Base-by-base conservation (phyloP, 805 yeast species). In the Candida piceae region DNA sequence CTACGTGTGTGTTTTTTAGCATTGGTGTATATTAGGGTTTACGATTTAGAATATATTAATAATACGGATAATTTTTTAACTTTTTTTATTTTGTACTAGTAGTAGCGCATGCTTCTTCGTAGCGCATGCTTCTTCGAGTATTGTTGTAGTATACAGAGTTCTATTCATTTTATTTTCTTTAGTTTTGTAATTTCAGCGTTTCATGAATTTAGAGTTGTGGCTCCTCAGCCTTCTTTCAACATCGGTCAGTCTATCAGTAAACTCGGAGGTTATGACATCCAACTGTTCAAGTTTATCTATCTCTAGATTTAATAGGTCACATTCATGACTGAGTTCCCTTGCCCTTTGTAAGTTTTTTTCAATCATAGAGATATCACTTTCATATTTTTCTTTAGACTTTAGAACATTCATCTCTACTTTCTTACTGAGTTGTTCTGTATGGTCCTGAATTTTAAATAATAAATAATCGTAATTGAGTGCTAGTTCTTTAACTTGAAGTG, bases 391-490 rank as follows among this genome's bases (percentile, higher is more conserved):
- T 34, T 55, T 54, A 9, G 52, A 47, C 5, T 48, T 46, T 6
- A 48, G 32, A 2, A 62, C 55, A 31, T 53, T 53, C 6, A 44
- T 32, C 13, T 48, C 54, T 2, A 62, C 55, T 30, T 49, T 47
- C 25, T 57, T 55, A 10, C 62, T 46, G n/a, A 62, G 55, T 2
- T 64, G 59, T 16, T 67, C 58, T 6, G 82, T 68, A 36, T 70
- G 68, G 42, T 78, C 84, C 31, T 70, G 69, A 34, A 84, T 78
- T 52, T 74, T 76, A 60, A 65, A 79, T 53, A 82, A 53, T 27
- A 84, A 56, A 47, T 80, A 79, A 48, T 84, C 90, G 52, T 73
- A 82, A 36, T 70, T 72, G 17, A 80, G 62, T 1, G 84, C 74
- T 29, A 84, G 60, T 38, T 72, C 68, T 47, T 76, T 72, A 13